These are phyloP conservation scores for Morella rubra DNA, from an alignment of 306 rosid genomes.

Conservation along the genomic window DNA sequence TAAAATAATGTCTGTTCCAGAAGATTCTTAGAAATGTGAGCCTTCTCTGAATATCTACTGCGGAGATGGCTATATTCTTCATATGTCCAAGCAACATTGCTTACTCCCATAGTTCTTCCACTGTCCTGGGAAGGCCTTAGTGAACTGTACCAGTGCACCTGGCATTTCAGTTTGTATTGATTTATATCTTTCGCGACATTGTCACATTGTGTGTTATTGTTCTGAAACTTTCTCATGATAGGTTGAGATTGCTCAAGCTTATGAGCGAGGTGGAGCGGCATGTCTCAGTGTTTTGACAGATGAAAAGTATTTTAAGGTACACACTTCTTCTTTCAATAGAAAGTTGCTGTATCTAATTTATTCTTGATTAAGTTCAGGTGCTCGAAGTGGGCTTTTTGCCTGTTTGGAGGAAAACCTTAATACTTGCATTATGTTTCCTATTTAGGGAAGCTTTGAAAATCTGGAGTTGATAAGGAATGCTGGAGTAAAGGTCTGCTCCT, in stretches of 20 bases:
- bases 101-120: conserved; percentile 14
- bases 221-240: conserved; percentile 14
- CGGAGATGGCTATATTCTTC: conserved; percentile 26
- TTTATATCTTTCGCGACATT: conserved; percentile 20
- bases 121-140: background rate
- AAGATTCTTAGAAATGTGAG: conserved; percentile 8
- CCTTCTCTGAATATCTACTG: conserved; percentile 4
- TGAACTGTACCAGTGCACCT: background rate
- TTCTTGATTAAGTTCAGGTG: conserved; percentile 16
- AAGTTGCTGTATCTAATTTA: conserved; percentile 11
- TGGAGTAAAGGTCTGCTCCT: conserved; percentile 78
- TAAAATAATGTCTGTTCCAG: background rate
- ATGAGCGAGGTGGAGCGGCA: conserved; percentile 98
- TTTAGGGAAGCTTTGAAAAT: conserved; percentile 93
- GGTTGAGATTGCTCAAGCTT: conserved; percentile 90
- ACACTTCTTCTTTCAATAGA: background rate
- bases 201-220: conserved; percentile 6
- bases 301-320: conserved; percentile 83
- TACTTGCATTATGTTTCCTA: conserved; percentile 28
- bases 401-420: conserved; percentile 19
- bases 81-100: conserved; percentile 1
- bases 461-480: conserved; percentile 76
- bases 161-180: conserved; percentile 4
- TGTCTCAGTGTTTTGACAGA: conserved; percentile 96
- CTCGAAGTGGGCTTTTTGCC: conserved; percentile 4